Base-by-base conservation (phyloP, 345 rosid species). In the Turritis glabra region DNA sequence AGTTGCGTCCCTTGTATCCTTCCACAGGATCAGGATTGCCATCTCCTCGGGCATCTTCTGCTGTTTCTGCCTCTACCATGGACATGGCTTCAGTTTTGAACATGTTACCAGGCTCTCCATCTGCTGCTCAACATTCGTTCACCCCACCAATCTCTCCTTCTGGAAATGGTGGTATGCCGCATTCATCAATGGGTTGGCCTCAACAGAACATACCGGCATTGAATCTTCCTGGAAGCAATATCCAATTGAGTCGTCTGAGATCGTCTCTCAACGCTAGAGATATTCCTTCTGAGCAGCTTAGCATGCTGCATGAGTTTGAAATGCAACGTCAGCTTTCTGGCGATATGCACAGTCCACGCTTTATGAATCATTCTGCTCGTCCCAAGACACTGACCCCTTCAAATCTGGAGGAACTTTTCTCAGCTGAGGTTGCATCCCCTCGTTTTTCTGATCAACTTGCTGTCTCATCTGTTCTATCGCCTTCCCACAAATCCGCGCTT, bases 121-220 rank as follows among this genome's bases (percentile, higher is more conserved):
- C 98, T 41, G 86, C 91, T 7, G 92, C 82, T 3, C 72, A 70
- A 46, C 81, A 87, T 19, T 85, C 86, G 1, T 93, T 86, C 75
- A 87, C 97, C 67, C 95, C 96, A 2, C 96, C 96, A 4, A 80
- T 89, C 86, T 93, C 98, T 74, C 98, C 97, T 5, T 88, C 98
- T 41, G 86, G 86, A 29, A 91, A 85, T 68, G 92, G 90, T 40
- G 76, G 80, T 43, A 75, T 62, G 66, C 71, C 91, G 0, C 93
- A 86, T 73, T 81, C 91, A 3, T 85, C 88, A 11, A 83, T 83
- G 54, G 85, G 84, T 29, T 91, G 96, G 97, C 85, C 92, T 37
- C 98, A 90, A 62, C 98, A 89, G 72, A 90, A 91, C 71, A 87
- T 93, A 21, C 97, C 98, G 1, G 81, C 90, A 8, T 75, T 93